These are phyloP conservation scores for Calonectria honghensis DNA, from an alignment of 2,329 filamentous ascomycete species.

Conservation along the genomic window DNA sequence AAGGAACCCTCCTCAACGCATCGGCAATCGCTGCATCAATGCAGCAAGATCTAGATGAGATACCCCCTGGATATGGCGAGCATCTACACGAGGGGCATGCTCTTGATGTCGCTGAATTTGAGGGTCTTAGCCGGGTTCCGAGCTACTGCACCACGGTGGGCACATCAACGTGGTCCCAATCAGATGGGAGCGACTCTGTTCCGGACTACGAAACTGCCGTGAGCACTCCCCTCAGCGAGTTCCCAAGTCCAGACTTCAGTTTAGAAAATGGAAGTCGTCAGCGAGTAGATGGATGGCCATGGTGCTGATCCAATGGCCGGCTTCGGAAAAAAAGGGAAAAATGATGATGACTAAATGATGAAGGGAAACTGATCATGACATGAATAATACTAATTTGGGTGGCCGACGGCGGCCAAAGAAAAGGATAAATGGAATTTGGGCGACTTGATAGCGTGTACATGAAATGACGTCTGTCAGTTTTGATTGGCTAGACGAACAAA, in stretches of 20 bases:
- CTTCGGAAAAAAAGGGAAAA: too few species aligned
- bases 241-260: neutral
- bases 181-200: neutral
- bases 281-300: neutral
- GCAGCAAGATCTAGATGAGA: neutral
- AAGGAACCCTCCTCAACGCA: conserved; percentile 78
- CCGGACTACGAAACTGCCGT: conserved; percentile 19
- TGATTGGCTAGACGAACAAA: neutral
- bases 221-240: conserved; percentile 6
- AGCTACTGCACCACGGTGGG: conserved; percentile 15
- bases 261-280: neutral
- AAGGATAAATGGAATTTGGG: neutral
- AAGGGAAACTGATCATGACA: neutral
- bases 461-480: neutral
- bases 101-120: neutral
- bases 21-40: neutral
- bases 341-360: neutral
- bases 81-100: conserved; percentile 6
- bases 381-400: neutral
- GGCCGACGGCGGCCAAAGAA: neutral
- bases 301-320: neutral
- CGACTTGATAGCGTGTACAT: neutral
- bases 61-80: conserved; percentile 6
- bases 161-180: conserved; percentile 1
- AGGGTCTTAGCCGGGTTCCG: conserved; percentile 8